A percentile compares a stretch with the other conserved stretches of the same genome.
Evolutionary conservation across 78 protist genomes (phyloP).

Genomic region (Cavenderia fasciculata): DNA sequence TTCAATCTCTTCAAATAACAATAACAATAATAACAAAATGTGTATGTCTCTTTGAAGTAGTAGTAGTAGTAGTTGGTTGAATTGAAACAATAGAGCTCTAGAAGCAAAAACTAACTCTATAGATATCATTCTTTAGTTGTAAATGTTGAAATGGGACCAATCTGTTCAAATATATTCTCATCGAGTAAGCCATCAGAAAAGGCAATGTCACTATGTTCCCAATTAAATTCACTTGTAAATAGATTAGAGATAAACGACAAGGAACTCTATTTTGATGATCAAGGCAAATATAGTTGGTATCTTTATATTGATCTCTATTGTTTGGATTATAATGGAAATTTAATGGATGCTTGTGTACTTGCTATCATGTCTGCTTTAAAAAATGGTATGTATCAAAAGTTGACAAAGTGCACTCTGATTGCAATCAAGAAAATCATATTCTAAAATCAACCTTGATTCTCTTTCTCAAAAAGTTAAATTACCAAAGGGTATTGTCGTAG

Average conservation of each 20-base stretch:
- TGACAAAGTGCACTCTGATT: neutral
- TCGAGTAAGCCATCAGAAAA: slow-evolving; percentile 74
- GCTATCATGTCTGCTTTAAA: slow-evolving; percentile 72
- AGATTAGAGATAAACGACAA: slow-evolving; percentile 19
- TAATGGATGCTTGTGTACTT: slow-evolving; percentile 56
- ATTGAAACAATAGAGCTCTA: too few relatives aligned
- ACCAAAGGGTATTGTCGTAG: slow-evolving; percentile 62
- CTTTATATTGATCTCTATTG: slow-evolving; percentile 77
- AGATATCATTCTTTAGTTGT: too few relatives aligned
- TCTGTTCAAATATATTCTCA: slow-evolving; percentile 70
- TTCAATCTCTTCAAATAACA: neutral
- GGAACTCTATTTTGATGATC: slow-evolving; percentile 48
- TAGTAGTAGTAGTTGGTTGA: too few relatives aligned
- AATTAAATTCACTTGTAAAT: slow-evolving; percentile 28
- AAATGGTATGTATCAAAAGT: slow-evolving; percentile 46
- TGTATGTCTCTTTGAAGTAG: neutral
- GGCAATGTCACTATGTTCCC: slow-evolving; percentile 55
- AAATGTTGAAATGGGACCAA: slow-evolving; percentile 80
- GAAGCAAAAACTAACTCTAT: too few relatives aligned
- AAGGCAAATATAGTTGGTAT: slow-evolving; percentile 69
- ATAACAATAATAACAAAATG: neutral
- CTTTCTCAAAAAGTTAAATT: slow-evolving; percentile 22
- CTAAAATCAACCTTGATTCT: neutral
- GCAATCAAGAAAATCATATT: neutral
- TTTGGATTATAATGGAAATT: slow-evolving; percentile 82